Base-by-base conservation (phyloP, 2,329 filamentous ascomycete species). In the Aspergillus sp. region DNA sequence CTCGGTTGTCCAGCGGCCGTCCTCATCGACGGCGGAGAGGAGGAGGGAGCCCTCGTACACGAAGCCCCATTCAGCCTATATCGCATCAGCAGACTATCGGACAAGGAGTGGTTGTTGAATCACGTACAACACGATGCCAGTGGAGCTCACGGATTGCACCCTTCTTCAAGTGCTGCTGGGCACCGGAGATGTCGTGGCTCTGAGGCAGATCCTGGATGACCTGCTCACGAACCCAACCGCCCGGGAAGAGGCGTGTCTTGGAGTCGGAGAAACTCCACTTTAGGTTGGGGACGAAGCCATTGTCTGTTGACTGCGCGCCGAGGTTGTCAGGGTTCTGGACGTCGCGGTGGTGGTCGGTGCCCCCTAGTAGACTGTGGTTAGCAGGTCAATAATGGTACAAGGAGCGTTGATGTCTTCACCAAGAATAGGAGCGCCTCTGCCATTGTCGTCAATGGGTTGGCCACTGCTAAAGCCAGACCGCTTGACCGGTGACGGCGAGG, bases 251-350 rank as follows among this genome's bases (percentile, higher is more conserved):
- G 25, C 81, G 82, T 1, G 86, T 88, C 76, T 86, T 87, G 25
- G 87, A 89, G 72, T 89, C 85, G 0, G 87, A 89, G 75, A 91
- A 90, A 57, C 85, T 85, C 88, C 88, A 86, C 72, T 90, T 90
- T 66, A 90, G 78, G 69, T 90, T 91, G 0, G 85, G 85, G 0
- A 91, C 87, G 11, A 83, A 77, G 17, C 88, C 89, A 52, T 80
- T 82, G 70, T 91, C 88, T 1, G 88, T 90, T 17, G 81, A 78
- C 67, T 89, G 84, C 51, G 81, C 80, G 15, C 85, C 87, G 1
- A 91, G 81, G 68, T 87, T 87, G 64, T 87, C 84, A 0, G 87
- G 88, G 45, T 54, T 59, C 45, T 59, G 57, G 3, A 52, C n/a
- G 17, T 58, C 56, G 23, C 47, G 56, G 67, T 90, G 89, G 64